Base-by-base conservation (phyloP, 768 basidiomycete genomes). In the Chalciporus chontae region DNA sequence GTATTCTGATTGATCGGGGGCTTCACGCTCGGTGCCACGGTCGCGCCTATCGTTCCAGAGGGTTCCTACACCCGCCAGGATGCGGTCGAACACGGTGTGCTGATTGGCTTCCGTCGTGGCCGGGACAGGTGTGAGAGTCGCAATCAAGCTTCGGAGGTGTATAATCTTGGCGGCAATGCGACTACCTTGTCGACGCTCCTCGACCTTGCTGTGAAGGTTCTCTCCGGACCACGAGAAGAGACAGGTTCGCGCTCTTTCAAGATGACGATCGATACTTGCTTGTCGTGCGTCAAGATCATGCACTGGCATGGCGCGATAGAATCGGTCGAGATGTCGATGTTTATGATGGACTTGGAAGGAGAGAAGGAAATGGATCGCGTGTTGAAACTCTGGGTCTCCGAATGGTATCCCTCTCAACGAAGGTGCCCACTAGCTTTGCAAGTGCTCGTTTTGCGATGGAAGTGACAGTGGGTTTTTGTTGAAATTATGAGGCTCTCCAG, bases 101-200 rank as follows among this genome's bases (percentile, higher is more conserved):
- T 48, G 52, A 9, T 55, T 47, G 18, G 10, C 18, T 41, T 64
- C 59, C 2, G 52, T 52, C 19, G 58, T 61, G 3, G 62, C 59
- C 8, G 62, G 62, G 36, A 62, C 39, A 23, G 58, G 61, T 6
- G 55, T 18, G 44, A 64, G 61, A 31, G 55, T 27, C 10, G 61
- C 50, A 49, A 50, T 49, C 32, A 52, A n/a, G 40, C 53, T 55
- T 41, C 42, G 58, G 34, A 64, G 53, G 44, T 64, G 61, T 27
- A 38, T 3, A 43, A 61, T 56, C 50, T 61, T 61, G 39, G 56
- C 53, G 27, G 56, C 53, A 48, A 55, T 63, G 3, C 61, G 53
- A 36, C 43, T 45, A 24, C 53, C 53, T 5, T 45, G 51, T 40
- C 31, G 58, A 32, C 54, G 42, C 29, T 43, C 47, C 4, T 55